Evolutionary conservation across 805 yeast species (phyloP).

Genomic region (Nakazawaea wyomingensis): DNA sequence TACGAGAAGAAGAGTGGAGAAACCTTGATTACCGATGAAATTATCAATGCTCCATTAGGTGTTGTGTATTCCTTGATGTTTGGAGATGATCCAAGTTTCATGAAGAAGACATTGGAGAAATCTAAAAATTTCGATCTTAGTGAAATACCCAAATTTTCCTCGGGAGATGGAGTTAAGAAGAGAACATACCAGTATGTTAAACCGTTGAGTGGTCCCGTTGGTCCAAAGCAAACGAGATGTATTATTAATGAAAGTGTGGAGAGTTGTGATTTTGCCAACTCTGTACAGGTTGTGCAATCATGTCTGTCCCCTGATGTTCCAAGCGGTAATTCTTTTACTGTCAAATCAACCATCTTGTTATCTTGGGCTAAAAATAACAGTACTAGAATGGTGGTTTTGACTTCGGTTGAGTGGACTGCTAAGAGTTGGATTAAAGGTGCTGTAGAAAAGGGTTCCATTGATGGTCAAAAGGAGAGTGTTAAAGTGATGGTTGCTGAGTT

Average conservation of each 20-base stretch:
- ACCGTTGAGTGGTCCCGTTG: constrained; percentile 64
- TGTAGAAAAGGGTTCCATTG: constrained; percentile 67
- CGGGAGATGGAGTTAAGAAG: constrained; percentile 22
- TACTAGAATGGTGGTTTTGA: constrained; percentile 49
- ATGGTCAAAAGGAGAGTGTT: constrained; percentile 64
- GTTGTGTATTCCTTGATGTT: constrained; percentile 52
- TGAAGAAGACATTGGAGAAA: constrained; percentile 40
- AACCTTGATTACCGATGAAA: constrained; percentile 48
- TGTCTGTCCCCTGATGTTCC: constrained; percentile 83
- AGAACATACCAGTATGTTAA: constrained; percentile 56
- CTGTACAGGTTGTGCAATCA: constrained; percentile 45
- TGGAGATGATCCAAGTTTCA: constrained; percentile 50
- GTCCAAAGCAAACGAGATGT: constrained; percentile 74
- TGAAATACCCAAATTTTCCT: constrained; percentile 36
- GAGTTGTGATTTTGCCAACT: constrained; percentile 41
- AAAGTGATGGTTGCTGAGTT: constrained; percentile 43
- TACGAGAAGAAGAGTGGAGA: constrained; percentile 45
- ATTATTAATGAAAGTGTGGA: constrained; percentile 55
- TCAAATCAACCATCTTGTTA: constrained; percentile 50
- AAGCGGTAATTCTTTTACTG: constrained; percentile 62
- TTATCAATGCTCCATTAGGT: constrained; percentile 60
- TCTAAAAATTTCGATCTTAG: constrained; percentile 63
- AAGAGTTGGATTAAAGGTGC: constrained; percentile 76
- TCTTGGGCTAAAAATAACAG: constrained; percentile 58
- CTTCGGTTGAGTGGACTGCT: constrained; percentile 64